A percentile compares a stretch with the other conserved stretches of the same genome.
Conservation (phyloP, 257 asterid species). For the Salvia splendens region DNA sequence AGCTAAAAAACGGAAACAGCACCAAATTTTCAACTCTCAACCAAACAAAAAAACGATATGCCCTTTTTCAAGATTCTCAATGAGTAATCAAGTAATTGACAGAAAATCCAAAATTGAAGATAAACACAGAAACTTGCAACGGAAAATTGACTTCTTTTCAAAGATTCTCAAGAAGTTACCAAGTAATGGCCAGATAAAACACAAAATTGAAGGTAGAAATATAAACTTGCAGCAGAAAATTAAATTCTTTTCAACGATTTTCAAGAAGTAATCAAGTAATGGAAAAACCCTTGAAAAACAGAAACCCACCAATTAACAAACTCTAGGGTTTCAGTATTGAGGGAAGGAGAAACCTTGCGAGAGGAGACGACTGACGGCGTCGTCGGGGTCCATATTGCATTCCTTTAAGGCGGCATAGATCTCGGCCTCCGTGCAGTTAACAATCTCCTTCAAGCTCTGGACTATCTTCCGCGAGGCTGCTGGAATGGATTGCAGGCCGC, state of each 20-base stretch:
- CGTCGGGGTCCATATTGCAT: slow-evolving; percentile 99
- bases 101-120: neutral
- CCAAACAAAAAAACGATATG: neutral
- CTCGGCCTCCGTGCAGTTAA: slow-evolving; percentile 80
- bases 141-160: too few relatives aligned
- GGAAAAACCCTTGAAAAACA: neutral
- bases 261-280: neutral
- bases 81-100: neutral
- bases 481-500: slow-evolving; percentile 62
- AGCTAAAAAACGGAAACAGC: neutral
- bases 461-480: slow-evolving; percentile 78
- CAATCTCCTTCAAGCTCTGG: slow-evolving; percentile 91
- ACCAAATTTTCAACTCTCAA: neutral
- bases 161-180: neutral
- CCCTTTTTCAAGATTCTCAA: neutral
- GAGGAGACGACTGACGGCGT: slow-evolving; percentile 83
- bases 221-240: too few relatives aligned
- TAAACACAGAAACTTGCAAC: too few relatives aligned
- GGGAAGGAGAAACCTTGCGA: slow-evolving; percentile 60
- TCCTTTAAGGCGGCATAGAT: slow-evolving; percentile 95
- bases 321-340: slow-evolving; percentile 20
- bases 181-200: neutral
- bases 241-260: neutral
- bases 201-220: too few relatives aligned
- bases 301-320: neutral